phyloP scores from a whole-genome alignment of 2,329 filamentous ascomycete genomes.

The Alternaria viburni region DNA sequence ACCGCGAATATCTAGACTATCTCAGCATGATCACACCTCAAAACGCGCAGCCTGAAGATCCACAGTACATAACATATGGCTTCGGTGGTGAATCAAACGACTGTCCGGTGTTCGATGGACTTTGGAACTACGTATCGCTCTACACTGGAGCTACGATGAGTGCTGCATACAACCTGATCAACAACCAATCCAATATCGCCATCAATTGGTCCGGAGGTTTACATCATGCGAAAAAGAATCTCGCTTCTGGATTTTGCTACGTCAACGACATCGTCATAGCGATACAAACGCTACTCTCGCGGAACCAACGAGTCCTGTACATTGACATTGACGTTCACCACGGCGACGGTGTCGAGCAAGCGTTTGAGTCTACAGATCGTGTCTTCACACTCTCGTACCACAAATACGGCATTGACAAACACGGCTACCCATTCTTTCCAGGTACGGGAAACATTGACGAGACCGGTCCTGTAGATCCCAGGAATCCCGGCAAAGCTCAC shows the following conservation, averaged over 20 bases:
- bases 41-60: conserved; percentile 51
- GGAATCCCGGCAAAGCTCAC: conserved; percentile 87
- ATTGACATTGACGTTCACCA: conserved; percentile 95
- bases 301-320: conserved; percentile 85
- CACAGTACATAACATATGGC: conserved; percentile 70
- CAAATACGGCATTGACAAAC: conserved; percentile 79
- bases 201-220: conserved; percentile 97
- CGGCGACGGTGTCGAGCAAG: conserved; percentile 88
- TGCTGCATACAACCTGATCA: conserved; percentile 86
- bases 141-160: conserved; percentile 91
- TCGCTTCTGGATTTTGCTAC: conserved; percentile 97
- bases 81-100: conserved; percentile 75
- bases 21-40: conserved; percentile 63
- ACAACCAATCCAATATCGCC: conserved; percentile 88
- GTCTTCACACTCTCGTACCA: conserved; percentile 96
- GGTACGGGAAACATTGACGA: conserved; percentile 87
- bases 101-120: conserved; percentile 93
- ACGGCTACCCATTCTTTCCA: conserved; percentile 74
- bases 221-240: conserved; percentile 93
- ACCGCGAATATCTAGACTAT: conserved; percentile 88
- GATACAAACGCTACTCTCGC: conserved; percentile 83
- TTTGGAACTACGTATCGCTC: conserved; percentile 93
- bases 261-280: conserved; percentile 98
- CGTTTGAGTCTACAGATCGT: conserved; percentile 86
- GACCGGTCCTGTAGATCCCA: conserved; percentile 80